Percentiles rank a stretch among this genome's conserved stretches.
phyloP scores from a whole-genome alignment of 139 green algal genomes.

The Micractinium sp. region DNA sequence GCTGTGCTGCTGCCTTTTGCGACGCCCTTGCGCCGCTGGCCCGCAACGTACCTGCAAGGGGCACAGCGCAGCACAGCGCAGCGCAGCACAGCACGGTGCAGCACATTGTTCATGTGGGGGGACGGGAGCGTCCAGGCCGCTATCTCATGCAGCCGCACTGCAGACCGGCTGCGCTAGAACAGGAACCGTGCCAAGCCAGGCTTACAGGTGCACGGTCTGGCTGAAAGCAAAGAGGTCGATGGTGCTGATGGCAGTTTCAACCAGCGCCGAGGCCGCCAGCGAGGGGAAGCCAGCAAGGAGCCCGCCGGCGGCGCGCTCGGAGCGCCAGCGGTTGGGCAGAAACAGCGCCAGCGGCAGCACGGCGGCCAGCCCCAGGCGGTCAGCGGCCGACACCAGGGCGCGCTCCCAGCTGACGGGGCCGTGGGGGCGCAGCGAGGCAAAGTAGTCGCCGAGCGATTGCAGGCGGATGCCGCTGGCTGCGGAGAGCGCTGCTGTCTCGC shows the following conservation, averaged over 20 bases:
- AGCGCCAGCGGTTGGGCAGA: conserved; percentile 1
- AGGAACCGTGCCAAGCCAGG: too few relatives aligned
- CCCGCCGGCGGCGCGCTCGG: neutral
- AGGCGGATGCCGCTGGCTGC: neutral
- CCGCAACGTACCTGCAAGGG: too few relatives aligned
- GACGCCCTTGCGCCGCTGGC: neutral
- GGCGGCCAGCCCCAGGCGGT: conserved; percentile 4
- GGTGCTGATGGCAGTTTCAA: conserved; percentile 1
- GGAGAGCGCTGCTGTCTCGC: neutral
- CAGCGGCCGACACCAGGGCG: conserved; percentile 5
- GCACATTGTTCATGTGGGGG: too few relatives aligned
- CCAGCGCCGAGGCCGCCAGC: neutral
- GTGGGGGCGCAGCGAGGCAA: conserved; percentile 6
- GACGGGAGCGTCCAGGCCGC: too few relatives aligned
- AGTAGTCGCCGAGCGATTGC: conserved; percentile 30
- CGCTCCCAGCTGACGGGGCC: conserved; percentile 4
- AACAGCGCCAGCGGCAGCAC: conserved; percentile 36
- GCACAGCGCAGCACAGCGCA: too few relatives aligned
- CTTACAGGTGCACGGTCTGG: conserved; percentile 6
- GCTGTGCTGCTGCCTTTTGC: neutral
- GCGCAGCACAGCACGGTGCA: too few relatives aligned
- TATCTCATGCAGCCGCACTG: too few relatives aligned
- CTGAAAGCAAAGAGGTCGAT: neutral
- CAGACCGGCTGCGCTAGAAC: too few relatives aligned
- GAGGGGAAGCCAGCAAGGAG: conserved; percentile 10